Percentiles rank a stretch among this genome's conserved stretches.
phyloP scores from a whole-genome alignment of 306 rosid genomes.

The Rosa persica region DNA sequence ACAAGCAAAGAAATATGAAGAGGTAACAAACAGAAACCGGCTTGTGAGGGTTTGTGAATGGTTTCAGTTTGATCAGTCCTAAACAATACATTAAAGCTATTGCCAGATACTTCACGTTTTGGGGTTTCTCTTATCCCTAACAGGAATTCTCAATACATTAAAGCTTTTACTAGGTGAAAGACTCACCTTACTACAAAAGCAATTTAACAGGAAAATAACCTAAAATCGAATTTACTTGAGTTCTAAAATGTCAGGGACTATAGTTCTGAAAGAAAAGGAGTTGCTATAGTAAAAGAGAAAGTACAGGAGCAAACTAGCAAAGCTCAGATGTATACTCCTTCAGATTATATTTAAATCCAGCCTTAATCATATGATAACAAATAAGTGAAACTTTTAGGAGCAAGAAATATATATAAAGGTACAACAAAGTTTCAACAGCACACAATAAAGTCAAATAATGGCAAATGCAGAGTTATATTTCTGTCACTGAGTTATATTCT shows the following conservation, averaged over 20 bases:
- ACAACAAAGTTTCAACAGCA: too few species aligned
- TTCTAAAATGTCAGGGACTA: too few species aligned
- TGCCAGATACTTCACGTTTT: not conserved
- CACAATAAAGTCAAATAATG: too few species aligned
- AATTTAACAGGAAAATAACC: not conserved
- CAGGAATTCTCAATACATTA: not conserved
- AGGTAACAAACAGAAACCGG: not conserved
- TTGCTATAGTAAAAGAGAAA: conserved; percentile 8
- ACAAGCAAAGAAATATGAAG: conserved; percentile 7
- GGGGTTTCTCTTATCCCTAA: not conserved
- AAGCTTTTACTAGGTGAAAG: not conserved
- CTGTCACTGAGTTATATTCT: not conserved
- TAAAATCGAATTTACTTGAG: not conserved
- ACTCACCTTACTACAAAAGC: not conserved
- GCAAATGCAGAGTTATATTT: too few species aligned
- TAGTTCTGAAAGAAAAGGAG: not conserved
- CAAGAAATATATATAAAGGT: too few species aligned
- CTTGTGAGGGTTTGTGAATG: not conserved
- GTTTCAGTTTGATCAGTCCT: not conserved
- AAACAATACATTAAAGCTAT: not conserved
- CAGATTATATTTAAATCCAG: too few species aligned
- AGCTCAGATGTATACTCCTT: conserved; percentile 3
- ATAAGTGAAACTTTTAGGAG: too few species aligned
- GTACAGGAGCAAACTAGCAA: conserved; percentile 24
- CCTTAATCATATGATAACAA: too few species aligned